Evolutionary conservation across 1,284 basidiomycete species (phyloP).

Genomic region (Melanopsichium pennsylvanicum): DNA sequence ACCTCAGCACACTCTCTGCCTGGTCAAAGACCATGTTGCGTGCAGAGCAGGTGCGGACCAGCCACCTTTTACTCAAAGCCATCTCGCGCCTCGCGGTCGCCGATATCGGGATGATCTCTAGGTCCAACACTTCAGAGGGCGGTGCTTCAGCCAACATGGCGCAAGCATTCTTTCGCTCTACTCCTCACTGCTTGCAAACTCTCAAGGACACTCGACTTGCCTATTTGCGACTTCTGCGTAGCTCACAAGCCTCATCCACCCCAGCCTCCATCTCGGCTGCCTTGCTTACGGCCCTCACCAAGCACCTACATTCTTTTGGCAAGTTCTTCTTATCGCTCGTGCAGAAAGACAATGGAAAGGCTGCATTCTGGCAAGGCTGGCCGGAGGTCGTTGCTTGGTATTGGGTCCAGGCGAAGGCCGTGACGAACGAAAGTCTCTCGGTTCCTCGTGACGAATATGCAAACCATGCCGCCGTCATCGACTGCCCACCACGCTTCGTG

Average conservation of each 20-base stretch:
- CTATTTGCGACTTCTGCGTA: slow-evolving; percentile 39
- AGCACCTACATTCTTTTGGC: slow-evolving; percentile 58
- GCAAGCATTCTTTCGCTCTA: slow-evolving; percentile 57
- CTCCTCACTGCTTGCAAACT: slow-evolving; percentile 49
- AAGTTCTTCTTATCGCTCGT: slow-evolving; percentile 62
- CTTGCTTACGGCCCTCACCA: slow-evolving; percentile 52
- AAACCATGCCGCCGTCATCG: slow-evolving; percentile 38
- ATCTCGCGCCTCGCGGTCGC: slow-evolving; percentile 55
- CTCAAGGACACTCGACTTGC: slow-evolving; percentile 46
- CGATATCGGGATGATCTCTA: slow-evolving; percentile 58
- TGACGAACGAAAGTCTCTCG: slow-evolving; percentile 33
- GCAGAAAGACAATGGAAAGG: slow-evolving; percentile 55
- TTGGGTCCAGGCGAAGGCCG: slow-evolving; percentile 53
- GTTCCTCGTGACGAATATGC: slow-evolving; percentile 44
- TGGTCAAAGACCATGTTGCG: slow-evolving; percentile 52
- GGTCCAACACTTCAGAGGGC: slow-evolving; percentile 26
- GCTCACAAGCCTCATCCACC: slow-evolving; percentile 11
- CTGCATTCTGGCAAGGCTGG: slow-evolving; percentile 61
- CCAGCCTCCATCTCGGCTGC: slow-evolving; percentile 12
- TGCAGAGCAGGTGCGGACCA: slow-evolving; percentile 55
- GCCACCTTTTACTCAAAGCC: slow-evolving; percentile 59
- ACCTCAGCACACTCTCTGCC: slow-evolving; percentile 25
- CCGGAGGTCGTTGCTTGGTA: slow-evolving; percentile 62
- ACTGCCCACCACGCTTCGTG: slow-evolving; percentile 57
- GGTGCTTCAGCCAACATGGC: slow-evolving; percentile 51